Evolutionary conservation across 2,329 filamentous ascomycete species (phyloP).

Genomic region (Xylaria sp.): DNA sequence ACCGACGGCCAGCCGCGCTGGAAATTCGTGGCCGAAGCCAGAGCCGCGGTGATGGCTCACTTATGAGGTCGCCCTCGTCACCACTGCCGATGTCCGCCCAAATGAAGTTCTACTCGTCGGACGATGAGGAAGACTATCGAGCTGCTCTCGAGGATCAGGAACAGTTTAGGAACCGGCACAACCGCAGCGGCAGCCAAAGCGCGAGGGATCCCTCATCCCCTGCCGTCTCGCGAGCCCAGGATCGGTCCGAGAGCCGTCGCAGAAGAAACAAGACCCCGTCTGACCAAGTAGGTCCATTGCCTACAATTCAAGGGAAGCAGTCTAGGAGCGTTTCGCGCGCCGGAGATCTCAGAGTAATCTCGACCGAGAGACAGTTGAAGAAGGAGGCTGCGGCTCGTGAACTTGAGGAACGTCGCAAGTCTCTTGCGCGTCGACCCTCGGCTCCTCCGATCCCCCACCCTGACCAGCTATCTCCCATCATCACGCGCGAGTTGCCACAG

Average conservation of each 20-base stretch:
- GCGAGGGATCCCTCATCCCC: conserved; percentile 36
- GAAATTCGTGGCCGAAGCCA: conserved; percentile 65
- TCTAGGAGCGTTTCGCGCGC: conserved; percentile 44
- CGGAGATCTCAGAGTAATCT: conserved; percentile 59
- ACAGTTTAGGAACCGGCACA: conserved; percentile 58
- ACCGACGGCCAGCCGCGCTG: conserved; percentile 46
- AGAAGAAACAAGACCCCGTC: conserved; percentile 36
- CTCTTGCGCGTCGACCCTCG: conserved; percentile 77
- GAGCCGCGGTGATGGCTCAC: conserved; percentile 60
- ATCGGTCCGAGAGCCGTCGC: conserved; percentile 46
- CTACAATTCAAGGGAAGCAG: conserved; percentile 30
- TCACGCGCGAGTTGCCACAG: conserved; percentile 46
- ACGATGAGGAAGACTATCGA: conserved; percentile 67
- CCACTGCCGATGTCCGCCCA: conserved; percentile 74
- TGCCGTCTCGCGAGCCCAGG: conserved; percentile 37
- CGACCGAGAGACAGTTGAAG: conserved; percentile 64
- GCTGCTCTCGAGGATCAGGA: conserved; percentile 58
- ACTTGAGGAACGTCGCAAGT: conserved; percentile 84
- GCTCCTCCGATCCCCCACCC: conserved; percentile 82
- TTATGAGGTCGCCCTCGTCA: conserved; percentile 74
- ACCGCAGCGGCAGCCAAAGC: conserved; percentile 52
- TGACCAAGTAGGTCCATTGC: conserved; percentile 36
- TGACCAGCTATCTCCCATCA: conserved; percentile 51
- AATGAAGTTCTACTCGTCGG: conserved; percentile 57
- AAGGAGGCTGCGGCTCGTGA: conserved; percentile 80